A percentile compares a stretch with the other conserved stretches of the same genome.
Evolutionary conservation across 106 monocot genomes (phyloP).

Genomic region (Phalaenopsis aphrodite): DNA sequence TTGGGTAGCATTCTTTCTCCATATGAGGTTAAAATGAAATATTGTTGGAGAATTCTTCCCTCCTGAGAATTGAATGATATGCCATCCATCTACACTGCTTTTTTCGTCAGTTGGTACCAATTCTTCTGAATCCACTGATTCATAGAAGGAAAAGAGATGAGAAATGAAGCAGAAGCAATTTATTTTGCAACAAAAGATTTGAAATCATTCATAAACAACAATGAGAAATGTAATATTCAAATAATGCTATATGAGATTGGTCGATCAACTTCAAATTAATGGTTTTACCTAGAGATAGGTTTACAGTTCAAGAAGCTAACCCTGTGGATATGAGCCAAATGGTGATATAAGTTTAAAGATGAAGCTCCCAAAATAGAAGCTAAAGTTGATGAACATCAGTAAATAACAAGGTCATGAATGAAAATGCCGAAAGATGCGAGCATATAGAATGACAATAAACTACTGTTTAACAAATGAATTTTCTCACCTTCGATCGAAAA

Average conservation of each 20-base stretch:
- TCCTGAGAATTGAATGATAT: conserved; percentile 79
- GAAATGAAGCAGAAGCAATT: too few species aligned
- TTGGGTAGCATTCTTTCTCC: conserved; percentile 29
- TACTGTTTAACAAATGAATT: background rate
- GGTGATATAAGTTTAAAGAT: too few species aligned
- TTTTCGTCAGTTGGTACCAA: conserved; percentile 36
- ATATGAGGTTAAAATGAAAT: conserved; percentile 56
- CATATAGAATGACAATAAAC: background rate
- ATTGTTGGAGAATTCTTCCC: conserved; percentile 79
- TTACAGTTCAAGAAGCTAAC: too few species aligned
- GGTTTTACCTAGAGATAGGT: too few species aligned
- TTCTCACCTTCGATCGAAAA: conserved; percentile 68
- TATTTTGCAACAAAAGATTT: too few species aligned
- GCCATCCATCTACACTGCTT: conserved; percentile 55
- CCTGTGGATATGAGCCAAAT: too few species aligned
- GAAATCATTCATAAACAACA: too few species aligned
- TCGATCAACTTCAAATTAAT: too few species aligned
- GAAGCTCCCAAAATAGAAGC: too few species aligned
- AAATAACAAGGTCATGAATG: background rate
- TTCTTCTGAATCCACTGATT: conserved; percentile 27
- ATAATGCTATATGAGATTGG: too few species aligned
- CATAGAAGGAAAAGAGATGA: background rate
- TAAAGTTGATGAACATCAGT: too few species aligned
- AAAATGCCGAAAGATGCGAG: background rate
- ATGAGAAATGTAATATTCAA: too few species aligned